These are phyloP conservation scores for Crithidia sp. DNA, from an alignment of 208 protist species.

Conservation along the genomic window DNA sequence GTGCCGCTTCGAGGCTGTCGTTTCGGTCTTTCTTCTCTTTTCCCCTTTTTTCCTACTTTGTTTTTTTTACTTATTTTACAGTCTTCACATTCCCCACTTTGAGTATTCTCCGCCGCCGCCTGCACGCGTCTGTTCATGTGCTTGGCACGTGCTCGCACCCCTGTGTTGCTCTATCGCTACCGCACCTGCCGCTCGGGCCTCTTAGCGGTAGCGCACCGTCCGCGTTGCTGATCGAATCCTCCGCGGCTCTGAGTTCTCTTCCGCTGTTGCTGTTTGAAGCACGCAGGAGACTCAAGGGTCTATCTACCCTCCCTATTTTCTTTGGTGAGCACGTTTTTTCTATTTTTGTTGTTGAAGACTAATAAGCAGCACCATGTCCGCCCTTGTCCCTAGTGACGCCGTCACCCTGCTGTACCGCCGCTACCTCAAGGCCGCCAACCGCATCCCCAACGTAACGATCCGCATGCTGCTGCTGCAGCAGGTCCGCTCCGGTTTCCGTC, in stretches of 20 bases:
- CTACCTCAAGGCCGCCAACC: slow-evolving; percentile 86
- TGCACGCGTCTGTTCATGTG: neutral
- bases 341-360: neutral
- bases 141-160: neutral
- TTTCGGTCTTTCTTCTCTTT: neutral
- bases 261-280: neutral
- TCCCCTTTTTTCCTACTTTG: neutral
- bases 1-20: neutral
- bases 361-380: slow-evolving; percentile 52
- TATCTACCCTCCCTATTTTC: neutral
- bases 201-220: no score
- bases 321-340: slow-evolving; percentile 2
- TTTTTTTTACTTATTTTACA: neutral
- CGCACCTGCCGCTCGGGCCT: no score
- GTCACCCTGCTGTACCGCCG: slow-evolving; percentile 85
- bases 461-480: slow-evolving; percentile 89
- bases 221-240: no score
- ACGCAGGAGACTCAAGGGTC: no score
- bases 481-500: slow-evolving; percentile 74
- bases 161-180: neutral
- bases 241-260: neutral
- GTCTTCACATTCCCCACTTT: neutral
- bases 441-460: slow-evolving; percentile 88
- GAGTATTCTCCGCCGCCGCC: neutral
- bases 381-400: slow-evolving; percentile 79